A percentile compares a stretch with the other conserved stretches of the same genome.
These are phyloP conservation scores for Lactifluus subvellereus DNA, from an alignment of 768 basidiomycete genomes.

Conservation along the genomic window DNA sequence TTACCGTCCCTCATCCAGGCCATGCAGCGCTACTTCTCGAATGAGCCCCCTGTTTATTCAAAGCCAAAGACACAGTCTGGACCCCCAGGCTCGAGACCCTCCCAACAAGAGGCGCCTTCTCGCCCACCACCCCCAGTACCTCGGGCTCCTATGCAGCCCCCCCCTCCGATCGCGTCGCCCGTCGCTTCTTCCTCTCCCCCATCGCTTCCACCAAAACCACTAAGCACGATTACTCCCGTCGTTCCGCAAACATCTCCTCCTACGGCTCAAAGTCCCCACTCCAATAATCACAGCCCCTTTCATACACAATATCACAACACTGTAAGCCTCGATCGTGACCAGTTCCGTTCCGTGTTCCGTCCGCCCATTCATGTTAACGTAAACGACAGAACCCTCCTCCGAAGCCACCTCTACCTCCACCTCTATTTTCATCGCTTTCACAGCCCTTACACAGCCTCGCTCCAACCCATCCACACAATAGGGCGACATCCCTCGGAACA, in stretches of 20 bases:
- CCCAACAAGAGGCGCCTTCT: constrained; percentile 22
- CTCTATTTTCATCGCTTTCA: constrained; percentile 32
- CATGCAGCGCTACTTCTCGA: constrained; percentile 78
- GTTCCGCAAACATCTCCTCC: constrained; percentile 2
- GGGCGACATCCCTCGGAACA: constrained; percentile 22
- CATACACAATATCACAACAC: constrained; percentile 4
- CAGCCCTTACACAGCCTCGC: constrained; percentile 22
- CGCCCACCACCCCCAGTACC: constrained; percentile 25
- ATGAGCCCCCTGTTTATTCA: constrained; percentile 84
- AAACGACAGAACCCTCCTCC: constrained; percentile 25
- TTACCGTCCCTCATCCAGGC: constrained; percentile 68
- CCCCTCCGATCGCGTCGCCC: constrained; percentile 18
- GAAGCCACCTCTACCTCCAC: constrained; percentile 35
- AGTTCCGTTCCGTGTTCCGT: constrained; percentile 15
- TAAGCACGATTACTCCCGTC: constrained; percentile 3
- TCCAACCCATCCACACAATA: constrained; percentile 23
- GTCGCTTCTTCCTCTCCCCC: constrained; percentile 26
- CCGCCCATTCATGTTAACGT: constrained; percentile 20
- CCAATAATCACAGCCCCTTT: constrained; percentile 12
- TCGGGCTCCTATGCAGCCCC: constrained; percentile 7
- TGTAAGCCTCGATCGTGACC: constrained; percentile 15
- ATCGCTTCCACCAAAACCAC: constrained; percentile 20
- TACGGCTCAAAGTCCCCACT: constrained; percentile 2
- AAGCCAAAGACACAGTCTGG: constrained; percentile 48
- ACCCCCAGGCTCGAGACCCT: constrained; percentile 22